Evolutionary conservation across 1,139 yeast genomes (phyloP), one percentile per base, ranked within the genome.

Genomic region (Geotrichum klebahnii): DNA sequence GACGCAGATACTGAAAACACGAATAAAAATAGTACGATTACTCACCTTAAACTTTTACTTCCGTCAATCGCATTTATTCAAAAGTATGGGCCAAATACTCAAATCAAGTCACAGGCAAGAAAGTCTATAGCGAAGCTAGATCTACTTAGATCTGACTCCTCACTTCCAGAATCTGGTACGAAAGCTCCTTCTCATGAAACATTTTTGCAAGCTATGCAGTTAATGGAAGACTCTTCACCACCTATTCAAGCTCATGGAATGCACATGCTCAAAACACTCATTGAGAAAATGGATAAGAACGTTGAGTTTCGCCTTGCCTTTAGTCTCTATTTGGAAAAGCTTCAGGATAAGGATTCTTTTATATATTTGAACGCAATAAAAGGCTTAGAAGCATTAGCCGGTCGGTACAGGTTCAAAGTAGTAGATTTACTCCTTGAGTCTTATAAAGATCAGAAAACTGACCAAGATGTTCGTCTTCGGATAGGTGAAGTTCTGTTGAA

Each of bases 221-320:
- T 82, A 52, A 67, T 92, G 46, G 81, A 80, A 53, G 96, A 90
- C 64, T 86, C 92, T 0, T 68, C 84, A 51, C 82, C 86, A 1
- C 96, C 97, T 0, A 79, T 89, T 2, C 73, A 90, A 51, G 97
- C 95, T 0, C 92, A 86, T 65, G 98, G 97, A 0, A 69, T 92
- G 17, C 79, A 78, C 57, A 67, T 84, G 24, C 66, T 90, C 16
- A 72, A 89, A 35, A 75, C 77, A 48, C 70, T 90, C 43, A 74
- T 85, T 1, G 74, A 72, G 32, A 64, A 67, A 16, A 71, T 70
- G 37, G 77, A 85, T 35, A 66, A 71, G 0, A 78, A 78, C 0
- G 66, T 89, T 4, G 66, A 80, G 0, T 50, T 78, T 9, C 78
- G 76, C 14, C 76, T 77, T 50, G 88, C 78, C 0, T 66, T 86